Base-by-base conservation (phyloP, 2,329 filamentous ascomycete genomes). In the Hypoxylon sp. region DNA sequence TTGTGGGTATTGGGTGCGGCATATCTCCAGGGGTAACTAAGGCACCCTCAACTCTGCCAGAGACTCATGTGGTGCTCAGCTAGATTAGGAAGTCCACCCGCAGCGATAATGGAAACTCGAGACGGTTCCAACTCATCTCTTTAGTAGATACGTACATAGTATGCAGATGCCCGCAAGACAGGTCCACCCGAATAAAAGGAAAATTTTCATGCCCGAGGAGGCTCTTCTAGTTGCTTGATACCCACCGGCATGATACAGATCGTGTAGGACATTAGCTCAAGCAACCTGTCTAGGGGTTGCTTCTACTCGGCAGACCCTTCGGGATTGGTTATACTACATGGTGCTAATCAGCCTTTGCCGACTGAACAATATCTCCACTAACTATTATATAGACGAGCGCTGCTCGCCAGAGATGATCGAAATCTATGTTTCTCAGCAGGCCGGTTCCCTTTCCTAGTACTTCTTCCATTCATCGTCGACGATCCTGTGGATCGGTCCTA, bases 401-500 rank as follows among this genome's bases (percentile, higher is more conserved):
- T 65, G 63, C 52, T 54, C 58, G 42, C 58, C 59, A 64, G 14
- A 50, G 57, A 65, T 63, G 50, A 18, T 40, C 60, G 18, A 26
- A 20, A 62, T 50, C 40, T 38, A 64, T 61, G 46, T 66, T 65
- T 28, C 48, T 61, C 50, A 65, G 32, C 64, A 69, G 63, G 67
- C 68, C 70, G 68, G 68, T 70, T 67, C 69, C 57, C 64, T 67
- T 73, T 71, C 51, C 57, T 49, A 54, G 67, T 38, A 61, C 50
- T 66, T 61, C 50, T 65, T 60, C 16, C 72, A 61, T 73, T 73
- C 56, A 18, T 65, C 58, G 48, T 56, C 56, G 53, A 65, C 67
- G 73, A 71, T 75, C 73, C 73, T 69, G 73, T 68, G 70, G 71
- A 74, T 74, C 72, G 64, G 63, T 72, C 71, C 48, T 53, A 63